Evolutionary conservation across 257 asterid species (phyloP), one percentile per base, ranked within the genome.

Genomic region (Paulownia fortunei): DNA sequence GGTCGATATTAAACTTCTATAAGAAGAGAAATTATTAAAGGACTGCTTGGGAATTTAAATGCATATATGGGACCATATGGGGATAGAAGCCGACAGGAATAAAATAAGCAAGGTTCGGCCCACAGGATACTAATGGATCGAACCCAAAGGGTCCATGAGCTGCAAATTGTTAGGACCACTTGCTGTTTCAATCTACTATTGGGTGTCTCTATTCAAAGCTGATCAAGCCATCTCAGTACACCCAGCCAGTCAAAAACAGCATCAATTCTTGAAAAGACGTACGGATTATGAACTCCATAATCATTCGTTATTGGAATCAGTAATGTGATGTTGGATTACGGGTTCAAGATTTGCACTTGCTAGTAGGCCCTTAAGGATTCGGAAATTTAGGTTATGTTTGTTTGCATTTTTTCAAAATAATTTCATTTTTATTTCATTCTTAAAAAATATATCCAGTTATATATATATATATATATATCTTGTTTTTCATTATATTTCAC

Each of bases 71-170:
- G 52, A 44, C 52, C 52, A 11, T 0, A 21, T n/a, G 3, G 16
- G 4, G 16, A 34, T 19, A 23, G 71, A 46, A 49, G 84, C 76
- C 73, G 36, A 74, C 77, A 74, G 34, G 51, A 26, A 82, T 56
- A 69, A 68, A 78, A 23, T 61, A 72, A 73, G 61, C 51, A n/a
- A 16, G 55, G 66, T 23, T 74, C 80, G 81, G 86, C 86, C 86
- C 81, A 82, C 86, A 68, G 74, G 75, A 61, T 62, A 54, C 15
- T 30, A 26, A 47, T 55, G 77, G 36, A 44, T 32, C 32, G 15
- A 13, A 41, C 52, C 54, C 74, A 54, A 65, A 54, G 74, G 68
- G 80, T 11, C 80, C 73, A 66, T 37, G 3, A 49, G 63, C 42
- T 47, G 44, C 77, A 41, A 39, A 51, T 69, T 75, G 74, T 62